phyloP scores from a whole-genome alignment of 202 grass and related monocot genomes.

The Panicum hallii region DNA sequence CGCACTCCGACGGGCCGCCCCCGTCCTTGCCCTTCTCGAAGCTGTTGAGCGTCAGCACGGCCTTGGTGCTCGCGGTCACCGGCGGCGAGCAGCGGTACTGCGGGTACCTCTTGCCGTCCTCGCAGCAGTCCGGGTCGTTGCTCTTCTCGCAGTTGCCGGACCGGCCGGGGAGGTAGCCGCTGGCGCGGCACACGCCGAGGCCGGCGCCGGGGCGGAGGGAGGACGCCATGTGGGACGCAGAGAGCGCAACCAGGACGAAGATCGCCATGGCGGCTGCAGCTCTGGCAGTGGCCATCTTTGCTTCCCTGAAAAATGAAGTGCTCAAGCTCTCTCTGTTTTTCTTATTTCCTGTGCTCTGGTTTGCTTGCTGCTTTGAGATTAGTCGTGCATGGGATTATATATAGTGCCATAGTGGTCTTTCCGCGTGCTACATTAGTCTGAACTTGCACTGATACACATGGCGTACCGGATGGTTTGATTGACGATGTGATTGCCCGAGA shows the following conservation, averaged over 20 bases:
- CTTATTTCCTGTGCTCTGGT: background rate
- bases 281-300: background rate
- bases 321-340: background rate
- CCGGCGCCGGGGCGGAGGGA: constrained; percentile 21
- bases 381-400: background rate
- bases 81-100: background rate
- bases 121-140: background rate
- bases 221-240: constrained; percentile 23
- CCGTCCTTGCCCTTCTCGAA: constrained; percentile 49
- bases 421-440: background rate
- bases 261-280: background rate
- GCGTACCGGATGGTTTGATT: background rate
- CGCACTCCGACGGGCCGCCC: constrained; percentile 62
- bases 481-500: background rate
- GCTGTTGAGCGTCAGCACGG: background rate
- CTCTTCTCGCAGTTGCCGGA: background rate
- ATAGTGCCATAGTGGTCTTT: background rate
- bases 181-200: background rate
- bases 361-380: background rate
- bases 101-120: background rate
- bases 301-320: background rate
- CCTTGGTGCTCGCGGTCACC: background rate
- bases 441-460: background rate
- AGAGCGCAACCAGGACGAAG: constrained; percentile 33
- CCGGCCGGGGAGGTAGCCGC: background rate